phyloP scores from a whole-genome alignment of 345 rosid species.

The Garcia nutans region DNA sequence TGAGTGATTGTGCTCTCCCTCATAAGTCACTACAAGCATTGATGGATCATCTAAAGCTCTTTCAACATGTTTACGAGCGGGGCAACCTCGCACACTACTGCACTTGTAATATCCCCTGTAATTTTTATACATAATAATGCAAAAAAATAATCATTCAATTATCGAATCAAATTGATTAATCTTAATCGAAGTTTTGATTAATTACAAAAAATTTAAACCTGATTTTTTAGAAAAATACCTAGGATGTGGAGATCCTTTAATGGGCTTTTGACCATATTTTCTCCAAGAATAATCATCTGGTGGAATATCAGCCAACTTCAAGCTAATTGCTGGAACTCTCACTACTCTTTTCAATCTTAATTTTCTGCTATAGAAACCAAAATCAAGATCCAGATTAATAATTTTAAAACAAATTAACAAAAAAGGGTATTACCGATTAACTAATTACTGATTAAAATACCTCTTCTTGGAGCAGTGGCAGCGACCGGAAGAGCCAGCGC shows the following conservation, averaged over 20 bases:
- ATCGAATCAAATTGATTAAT: too few relatives aligned
- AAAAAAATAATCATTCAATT: too few relatives aligned
- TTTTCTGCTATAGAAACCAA: conserved; percentile 18
- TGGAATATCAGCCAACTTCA: conserved; percentile 35
- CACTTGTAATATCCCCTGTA: conserved; percentile 34
- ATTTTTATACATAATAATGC: too few relatives aligned
- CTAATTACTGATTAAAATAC: background rate
- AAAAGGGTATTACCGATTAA: background rate
- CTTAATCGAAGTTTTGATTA: background rate
- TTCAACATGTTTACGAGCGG: conserved; percentile 33
- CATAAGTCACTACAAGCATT: conserved; percentile 29
- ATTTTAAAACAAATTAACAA: background rate
- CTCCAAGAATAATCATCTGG: conserved; percentile 37
- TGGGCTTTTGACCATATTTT: conserved; percentile 34
- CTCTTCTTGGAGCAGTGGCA: conserved; percentile 98
- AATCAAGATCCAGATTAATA: conserved; percentile 1
- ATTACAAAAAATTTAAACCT: background rate
- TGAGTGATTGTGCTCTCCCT: conserved; percentile 31
- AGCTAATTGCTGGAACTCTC: conserved; percentile 32
- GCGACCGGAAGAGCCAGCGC: conserved; percentile 57
- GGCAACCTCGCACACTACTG: conserved; percentile 33
- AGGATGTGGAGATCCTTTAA: conserved; percentile 36
- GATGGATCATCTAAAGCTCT: conserved; percentile 31
- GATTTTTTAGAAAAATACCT: conserved; percentile 2
- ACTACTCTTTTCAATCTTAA: conserved; percentile 28